Evolutionary conservation across 306 rosid species (phyloP), one percentile per base, ranked within the genome.

Genomic region (Glycyrrhiza uralensis): DNA sequence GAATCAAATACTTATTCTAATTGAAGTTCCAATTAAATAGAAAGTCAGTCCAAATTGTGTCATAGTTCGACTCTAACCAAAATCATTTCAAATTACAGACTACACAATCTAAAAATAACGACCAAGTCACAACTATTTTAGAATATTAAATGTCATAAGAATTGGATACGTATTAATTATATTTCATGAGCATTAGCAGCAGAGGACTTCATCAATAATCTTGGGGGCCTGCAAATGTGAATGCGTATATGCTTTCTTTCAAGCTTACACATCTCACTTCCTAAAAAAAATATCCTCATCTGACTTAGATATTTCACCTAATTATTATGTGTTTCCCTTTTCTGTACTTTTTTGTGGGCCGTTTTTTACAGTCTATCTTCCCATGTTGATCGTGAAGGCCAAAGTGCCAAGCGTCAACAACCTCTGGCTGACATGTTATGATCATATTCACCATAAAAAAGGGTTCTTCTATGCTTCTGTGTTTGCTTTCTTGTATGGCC

Each of bases 401-500:
- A 47, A 22, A 14, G 19, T 57, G 24, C 30, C 30, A 41, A 15
- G 66, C n/a, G 9, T 51, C 12, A 9, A 18, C 23, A 32, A 20
- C 32, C 3, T 30, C 14, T 57, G 12, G 36, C 14, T 41, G 57
- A 28, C 56, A 42, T 33, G 18, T n/a, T 49, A 8, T n/a, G n/a
- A n/a, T n/a, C n/a, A n/a, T n/a, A n/a, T 61, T 45, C 42, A 50
- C 32, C 65, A 28, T 1, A 6, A 41, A 4, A 38, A n/a, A n/a
- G n/a, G n/a, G 15, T 13, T 47, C 15, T n/a, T n/a, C n/a, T n/a
- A n/a, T 38, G 66, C 17, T 52, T 52, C 8, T 65, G 0, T 19
- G 59, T 65, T 20, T 38, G 35, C 4, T 15, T 24, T 62, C 45
- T 63, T 75, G 74, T n/a, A 33, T 76, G 74, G 14, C 80, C 15